A percentile compares a stretch with the other conserved stretches of the same genome.
Evolutionary conservation across 164 flowering plant genomes (phyloP).

Genomic region (Dillenia turbinata): DNA sequence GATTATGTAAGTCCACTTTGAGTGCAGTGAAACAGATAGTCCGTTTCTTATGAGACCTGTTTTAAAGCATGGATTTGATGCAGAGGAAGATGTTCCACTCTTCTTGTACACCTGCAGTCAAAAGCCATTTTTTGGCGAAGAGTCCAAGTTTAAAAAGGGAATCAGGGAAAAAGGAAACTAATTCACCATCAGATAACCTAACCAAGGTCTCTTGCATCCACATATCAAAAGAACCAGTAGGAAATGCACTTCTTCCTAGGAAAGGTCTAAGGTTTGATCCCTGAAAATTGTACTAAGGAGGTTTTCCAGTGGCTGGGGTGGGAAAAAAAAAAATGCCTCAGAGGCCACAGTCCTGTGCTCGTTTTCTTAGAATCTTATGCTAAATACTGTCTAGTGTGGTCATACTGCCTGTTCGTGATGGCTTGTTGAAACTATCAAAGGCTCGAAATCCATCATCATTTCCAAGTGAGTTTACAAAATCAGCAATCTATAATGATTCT

Average conservation of each 20-base stretch:
- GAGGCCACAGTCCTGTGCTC: not conserved
- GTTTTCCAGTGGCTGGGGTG: no score
- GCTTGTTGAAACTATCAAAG: conserved; percentile 17
- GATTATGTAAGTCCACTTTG: not conserved
- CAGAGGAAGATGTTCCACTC: conserved; percentile 11
- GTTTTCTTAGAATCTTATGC: not conserved
- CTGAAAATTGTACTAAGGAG: no score
- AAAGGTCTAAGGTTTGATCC: no score
- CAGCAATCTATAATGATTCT: not conserved
- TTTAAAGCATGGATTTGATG: conserved; percentile 1
- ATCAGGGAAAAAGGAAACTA: not conserved
- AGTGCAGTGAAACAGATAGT: conserved; percentile 7
- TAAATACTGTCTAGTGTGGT: not conserved
- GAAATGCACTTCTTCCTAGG: no score
- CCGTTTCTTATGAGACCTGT: not conserved
- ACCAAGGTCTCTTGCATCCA: no score
- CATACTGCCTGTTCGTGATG: conserved; percentile 31
- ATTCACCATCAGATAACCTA: conserved; percentile 1
- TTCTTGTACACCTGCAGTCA: conserved; percentile 10
- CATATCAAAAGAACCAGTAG: no score
- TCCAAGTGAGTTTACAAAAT: conserved; percentile 31
- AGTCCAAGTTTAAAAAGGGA: not conserved
- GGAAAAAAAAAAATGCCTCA: no score
- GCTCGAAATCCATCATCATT: conserved; percentile 33
- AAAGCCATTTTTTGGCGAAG: conserved; percentile 7